Percentiles rank a stretch among this genome's conserved stretches.
Conservation (phyloP, 2,329 filamentous ascomycete species). For the Pseudocercospora vitis region DNA sequence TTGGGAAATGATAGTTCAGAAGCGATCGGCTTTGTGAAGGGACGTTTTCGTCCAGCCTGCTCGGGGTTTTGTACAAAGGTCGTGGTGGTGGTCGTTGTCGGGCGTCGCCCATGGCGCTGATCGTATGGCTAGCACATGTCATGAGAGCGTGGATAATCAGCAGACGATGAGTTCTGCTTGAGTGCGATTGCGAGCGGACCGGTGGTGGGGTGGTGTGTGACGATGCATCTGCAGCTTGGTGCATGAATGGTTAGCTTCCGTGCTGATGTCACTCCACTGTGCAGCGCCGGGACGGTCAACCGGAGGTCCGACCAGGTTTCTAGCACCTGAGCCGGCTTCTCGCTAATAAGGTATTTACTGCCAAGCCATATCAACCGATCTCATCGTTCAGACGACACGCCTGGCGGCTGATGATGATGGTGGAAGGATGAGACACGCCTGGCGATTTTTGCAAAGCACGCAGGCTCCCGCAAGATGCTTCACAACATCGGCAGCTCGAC, state of each 20-base stretch:
- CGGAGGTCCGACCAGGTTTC: neutral
- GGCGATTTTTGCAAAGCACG: conserved; percentile 30
- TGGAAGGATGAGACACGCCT: conserved; percentile 35
- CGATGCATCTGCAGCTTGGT: no score
- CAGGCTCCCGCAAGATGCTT: conserved; percentile 44
- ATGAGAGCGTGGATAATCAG: neutral
- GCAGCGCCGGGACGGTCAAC: no score
- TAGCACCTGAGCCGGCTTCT: no score
- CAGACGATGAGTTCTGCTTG: neutral
- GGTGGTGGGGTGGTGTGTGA: conserved; percentile 6
- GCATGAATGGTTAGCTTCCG: no score
- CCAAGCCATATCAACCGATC: conserved; percentile 2
- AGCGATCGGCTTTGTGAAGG: conserved; percentile 1
- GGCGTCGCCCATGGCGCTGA: conserved; percentile 22
- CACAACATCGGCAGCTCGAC: conserved; percentile 49
- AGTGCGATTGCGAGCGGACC: neutral
- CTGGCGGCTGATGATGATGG: conserved; percentile 21
- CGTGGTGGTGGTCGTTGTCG: neutral
- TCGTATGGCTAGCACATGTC: conserved; percentile 5
- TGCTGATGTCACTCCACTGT: no score
- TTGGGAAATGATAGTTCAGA: conserved; percentile 4
- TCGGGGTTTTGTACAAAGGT: neutral
- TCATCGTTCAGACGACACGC: neutral
- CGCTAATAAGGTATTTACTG: neutral
- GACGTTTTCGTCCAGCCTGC: neutral